Evolutionary conservation across 148 eudicot genomes (phyloP).

Genomic region (Rhododendron ovatum): DNA sequence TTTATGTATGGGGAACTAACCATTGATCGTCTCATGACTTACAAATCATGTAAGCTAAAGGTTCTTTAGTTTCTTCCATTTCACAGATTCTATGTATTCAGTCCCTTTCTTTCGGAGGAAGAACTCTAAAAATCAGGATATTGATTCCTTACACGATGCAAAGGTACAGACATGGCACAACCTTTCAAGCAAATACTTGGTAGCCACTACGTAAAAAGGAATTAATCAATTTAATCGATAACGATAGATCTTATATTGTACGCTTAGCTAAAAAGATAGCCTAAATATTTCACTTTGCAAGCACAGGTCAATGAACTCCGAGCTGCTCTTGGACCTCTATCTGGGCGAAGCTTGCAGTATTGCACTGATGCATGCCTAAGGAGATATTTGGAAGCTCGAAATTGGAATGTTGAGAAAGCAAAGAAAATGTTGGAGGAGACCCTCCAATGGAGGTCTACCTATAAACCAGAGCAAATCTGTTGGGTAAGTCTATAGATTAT

Average conservation of each 20-base stretch:
- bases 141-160: constrained; percentile 33
- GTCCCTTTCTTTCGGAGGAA: constrained; percentile 49
- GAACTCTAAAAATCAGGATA: constrained; percentile 37
- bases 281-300: constrained; percentile 5
- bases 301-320: constrained; percentile 58
- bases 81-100: constrained; percentile 19
- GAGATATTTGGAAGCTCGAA: constrained; percentile 83
- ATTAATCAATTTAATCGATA: not conserved
- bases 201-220: not conserved
- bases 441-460: constrained; percentile 71
- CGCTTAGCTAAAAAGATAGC: too few species aligned
- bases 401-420: constrained; percentile 82
- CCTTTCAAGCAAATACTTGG: not conserved
- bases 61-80: not conserved
- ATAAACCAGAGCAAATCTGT: constrained; percentile 89
- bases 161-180: constrained; percentile 37
- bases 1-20: not conserved
- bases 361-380: constrained; percentile 76
- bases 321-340: constrained; percentile 57
- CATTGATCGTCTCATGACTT: not conserved
- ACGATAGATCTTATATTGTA: not conserved
- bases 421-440: constrained; percentile 87
- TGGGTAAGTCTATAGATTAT: constrained; percentile 53
- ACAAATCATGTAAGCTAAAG: not conserved
- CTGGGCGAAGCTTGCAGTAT: constrained; percentile 52